Percentiles rank a stretch among this genome's conserved stretches.
These are phyloP conservation scores for Avena eriantha DNA, from an alignment of 176 grass and related monocot genomes.

Conservation along the genomic window DNA sequence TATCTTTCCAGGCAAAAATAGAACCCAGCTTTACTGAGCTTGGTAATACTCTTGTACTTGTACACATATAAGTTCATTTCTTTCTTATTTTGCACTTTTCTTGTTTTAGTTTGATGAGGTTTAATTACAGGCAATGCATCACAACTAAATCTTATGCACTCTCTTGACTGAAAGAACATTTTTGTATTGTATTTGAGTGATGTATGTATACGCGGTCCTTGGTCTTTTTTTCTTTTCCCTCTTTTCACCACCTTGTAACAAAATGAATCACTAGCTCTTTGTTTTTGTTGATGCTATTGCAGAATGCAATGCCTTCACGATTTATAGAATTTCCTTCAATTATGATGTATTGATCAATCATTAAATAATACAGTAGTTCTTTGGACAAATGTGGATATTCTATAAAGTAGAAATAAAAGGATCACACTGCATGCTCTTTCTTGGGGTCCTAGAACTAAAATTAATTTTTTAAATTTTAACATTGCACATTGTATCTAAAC, in stretches of 20 bases:
- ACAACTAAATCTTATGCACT: not conserved
- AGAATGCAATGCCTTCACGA: not conserved
- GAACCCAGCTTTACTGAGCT: constrained; percentile 99
- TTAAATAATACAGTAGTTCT: constrained; percentile 14
- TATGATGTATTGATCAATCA: not conserved
- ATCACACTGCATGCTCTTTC: not conserved
- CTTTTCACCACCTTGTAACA: not conserved
- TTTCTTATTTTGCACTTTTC: constrained; percentile 11
- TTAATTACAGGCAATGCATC: not conserved
- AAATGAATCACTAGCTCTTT: not conserved
- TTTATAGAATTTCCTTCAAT: not conserved
- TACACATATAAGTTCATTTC: not conserved
- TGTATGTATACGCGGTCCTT: constrained; percentile 9
- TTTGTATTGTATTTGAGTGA: not conserved
- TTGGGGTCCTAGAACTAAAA: not conserved
- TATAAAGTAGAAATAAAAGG: not conserved
- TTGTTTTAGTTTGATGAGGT: constrained; percentile 17
- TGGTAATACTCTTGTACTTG: constrained; percentile 65
- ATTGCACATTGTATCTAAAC: not conserved
- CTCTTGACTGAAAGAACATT: not conserved
- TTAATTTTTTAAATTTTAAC: no score
- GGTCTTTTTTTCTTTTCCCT: not conserved
- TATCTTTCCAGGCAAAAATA: constrained; percentile 89
- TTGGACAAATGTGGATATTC: not conserved
- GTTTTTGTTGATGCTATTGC: constrained; percentile 25